phyloP scores from a whole-genome alignment of 2,329 filamentous ascomycete genomes.

The Dothidotthia symphoricarpi region DNA sequence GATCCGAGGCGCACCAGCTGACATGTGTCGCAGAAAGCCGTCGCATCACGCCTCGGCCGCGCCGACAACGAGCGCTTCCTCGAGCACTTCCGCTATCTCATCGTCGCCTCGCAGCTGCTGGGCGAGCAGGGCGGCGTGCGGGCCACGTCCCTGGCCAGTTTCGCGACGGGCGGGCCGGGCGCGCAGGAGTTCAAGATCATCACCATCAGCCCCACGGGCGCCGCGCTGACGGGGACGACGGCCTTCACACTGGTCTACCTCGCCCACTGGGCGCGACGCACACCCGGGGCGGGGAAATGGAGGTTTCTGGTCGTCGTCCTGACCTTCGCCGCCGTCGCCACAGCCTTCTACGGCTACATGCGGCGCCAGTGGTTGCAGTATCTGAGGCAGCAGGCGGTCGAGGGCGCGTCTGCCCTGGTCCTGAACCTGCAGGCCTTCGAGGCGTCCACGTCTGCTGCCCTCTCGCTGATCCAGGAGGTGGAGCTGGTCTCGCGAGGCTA shows the following conservation, averaged over 20 bases:
- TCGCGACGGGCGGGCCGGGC: conserved; percentile 22
- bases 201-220: conserved; percentile 62
- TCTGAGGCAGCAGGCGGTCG: conserved; percentile 70
- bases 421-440: conserved; percentile 78
- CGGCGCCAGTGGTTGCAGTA: conserved; percentile 80
- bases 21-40: conserved; percentile 56
- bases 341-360: conserved; percentile 68
- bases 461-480: conserved; percentile 89
- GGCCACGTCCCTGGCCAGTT: conserved; percentile 29
- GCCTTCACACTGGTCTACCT: conserved; percentile 65
- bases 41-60: conserved; percentile 70
- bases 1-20: conserved; percentile 4
- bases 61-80: conserved; percentile 82
- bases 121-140: conserved; percentile 56
- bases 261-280: conserved; percentile 66
- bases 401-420: conserved; percentile 67
- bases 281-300: conserved; percentile 56
- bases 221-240: conserved; percentile 61
- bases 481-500: conserved; percentile 91
- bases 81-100: conserved; percentile 89
- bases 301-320: conserved; percentile 49
- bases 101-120: conserved; percentile 86
- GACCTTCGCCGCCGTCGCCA: conserved; percentile 54
- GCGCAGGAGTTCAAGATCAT: conserved; percentile 40
- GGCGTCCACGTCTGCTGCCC: conserved; percentile 68